Conservation (phyloP, 805 yeast genomes). For the Komagataella populi region DNA sequence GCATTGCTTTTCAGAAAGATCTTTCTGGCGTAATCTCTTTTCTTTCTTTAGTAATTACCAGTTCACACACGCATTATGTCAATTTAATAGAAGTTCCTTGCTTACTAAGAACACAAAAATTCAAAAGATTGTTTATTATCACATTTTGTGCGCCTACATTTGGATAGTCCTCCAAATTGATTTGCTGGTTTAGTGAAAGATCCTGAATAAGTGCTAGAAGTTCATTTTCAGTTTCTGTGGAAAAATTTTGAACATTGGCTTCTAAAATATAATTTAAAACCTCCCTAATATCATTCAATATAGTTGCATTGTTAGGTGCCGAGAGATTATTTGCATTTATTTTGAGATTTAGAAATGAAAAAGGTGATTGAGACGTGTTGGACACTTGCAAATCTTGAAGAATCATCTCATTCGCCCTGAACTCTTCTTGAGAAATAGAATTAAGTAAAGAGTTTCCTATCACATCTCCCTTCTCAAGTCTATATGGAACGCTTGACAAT, state of each 20-base stretch:
- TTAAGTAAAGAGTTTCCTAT: background rate
- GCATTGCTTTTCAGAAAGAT: slow-evolving; percentile 34
- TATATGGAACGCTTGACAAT: background rate
- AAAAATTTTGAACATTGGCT: background rate
- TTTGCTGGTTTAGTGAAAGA: background rate
- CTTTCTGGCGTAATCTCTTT: slow-evolving; percentile 16
- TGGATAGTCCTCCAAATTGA: background rate
- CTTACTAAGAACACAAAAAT: background rate
- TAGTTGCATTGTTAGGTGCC: background rate
- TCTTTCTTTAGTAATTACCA: background rate
- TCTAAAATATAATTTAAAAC: background rate
- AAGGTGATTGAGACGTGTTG: background rate
- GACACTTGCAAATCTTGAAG: background rate
- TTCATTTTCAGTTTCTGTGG: background rate
- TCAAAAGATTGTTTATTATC: background rate
- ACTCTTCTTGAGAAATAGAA: background rate
- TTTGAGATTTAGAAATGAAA: background rate
- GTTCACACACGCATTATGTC: background rate
- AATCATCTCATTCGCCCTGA: background rate
- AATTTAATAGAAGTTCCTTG: background rate
- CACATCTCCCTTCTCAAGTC: background rate
- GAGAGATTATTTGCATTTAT: background rate
- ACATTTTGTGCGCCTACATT: background rate
- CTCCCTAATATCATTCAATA: background rate
- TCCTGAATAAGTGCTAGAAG: background rate